Conservation (phyloP, 2,329 filamentous ascomycete species). For the Hypomyces rosellus region DNA sequence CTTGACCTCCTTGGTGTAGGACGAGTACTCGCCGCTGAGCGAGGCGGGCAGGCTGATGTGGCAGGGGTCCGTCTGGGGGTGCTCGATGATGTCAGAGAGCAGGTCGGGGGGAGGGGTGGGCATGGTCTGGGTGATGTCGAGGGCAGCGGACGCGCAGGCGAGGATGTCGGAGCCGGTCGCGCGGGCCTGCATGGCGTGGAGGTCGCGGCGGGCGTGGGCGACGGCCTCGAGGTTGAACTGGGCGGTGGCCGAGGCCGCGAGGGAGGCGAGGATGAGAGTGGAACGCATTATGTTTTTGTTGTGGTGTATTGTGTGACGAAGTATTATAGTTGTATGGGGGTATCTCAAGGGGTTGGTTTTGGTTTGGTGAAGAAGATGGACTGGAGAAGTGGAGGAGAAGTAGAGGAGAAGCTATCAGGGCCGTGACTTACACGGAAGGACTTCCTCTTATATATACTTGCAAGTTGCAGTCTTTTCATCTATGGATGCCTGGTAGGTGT, state of each 20-base stretch:
- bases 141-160: slow-evolving; percentile 20
- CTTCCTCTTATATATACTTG: no score
- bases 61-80: slow-evolving; percentile 28
- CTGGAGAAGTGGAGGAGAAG: no score
- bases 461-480: no score
- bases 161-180: slow-evolving; percentile 15
- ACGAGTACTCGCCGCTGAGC: slow-evolving; percentile 25
- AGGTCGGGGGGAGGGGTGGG: slow-evolving; percentile 27
- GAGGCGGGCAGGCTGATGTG: slow-evolving; percentile 23
- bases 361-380: no score
- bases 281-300: slow-evolving; percentile 18
- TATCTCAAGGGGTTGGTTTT: no score
- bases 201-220: slow-evolving; percentile 21
- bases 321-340: no score
- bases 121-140: slow-evolving; percentile 18
- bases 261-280: slow-evolving; percentile 20
- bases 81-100: slow-evolving; percentile 17
- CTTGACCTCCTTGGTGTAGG: slow-evolving; percentile 24
- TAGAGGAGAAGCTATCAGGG: no score
- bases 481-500: no score
- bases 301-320: no score
- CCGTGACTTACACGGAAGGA: no score
- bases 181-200: slow-evolving; percentile 18
- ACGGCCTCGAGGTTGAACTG: slow-evolving; percentile 22
- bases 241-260: slow-evolving; percentile 21